phyloP scores from a whole-genome alignment of 1,284 basidiomycete species.

The Sanguinoderma infundibulare region DNA sequence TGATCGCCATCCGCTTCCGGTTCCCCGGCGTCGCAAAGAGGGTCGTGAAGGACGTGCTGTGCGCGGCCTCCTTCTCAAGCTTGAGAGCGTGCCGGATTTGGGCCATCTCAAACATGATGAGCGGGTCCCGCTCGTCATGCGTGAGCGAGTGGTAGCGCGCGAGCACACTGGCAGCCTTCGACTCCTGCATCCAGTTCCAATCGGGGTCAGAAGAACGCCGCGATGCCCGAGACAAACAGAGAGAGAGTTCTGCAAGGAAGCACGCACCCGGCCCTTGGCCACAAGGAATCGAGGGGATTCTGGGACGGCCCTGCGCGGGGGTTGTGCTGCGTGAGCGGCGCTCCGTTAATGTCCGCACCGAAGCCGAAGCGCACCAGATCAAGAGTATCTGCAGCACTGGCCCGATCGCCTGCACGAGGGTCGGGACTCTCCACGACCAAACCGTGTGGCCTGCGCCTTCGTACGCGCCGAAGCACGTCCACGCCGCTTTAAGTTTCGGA shows the following conservation, averaged over 20 bases:
- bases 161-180: slow-evolving; percentile 58
- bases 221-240: too few relatives aligned
- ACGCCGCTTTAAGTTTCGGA: slow-evolving; percentile 40
- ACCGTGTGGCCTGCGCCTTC: slow-evolving; percentile 46
- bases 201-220: background rate
- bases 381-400: slow-evolving; percentile 63
- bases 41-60: slow-evolving; percentile 53
- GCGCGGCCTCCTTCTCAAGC: slow-evolving; percentile 63
- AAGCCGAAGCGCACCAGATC: slow-evolving; percentile 46
- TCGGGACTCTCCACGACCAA: slow-evolving; percentile 75
- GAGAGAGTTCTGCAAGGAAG: background rate
- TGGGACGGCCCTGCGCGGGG: slow-evolving; percentile 56
- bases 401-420: slow-evolving; percentile 67
- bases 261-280: slow-evolving; percentile 57
- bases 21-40: slow-evolving; percentile 66
- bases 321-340: background rate
- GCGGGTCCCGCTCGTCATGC: slow-evolving; percentile 65
- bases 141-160: slow-evolving; percentile 71
- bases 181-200: slow-evolving; percentile 37
- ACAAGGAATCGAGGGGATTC: slow-evolving; percentile 75
- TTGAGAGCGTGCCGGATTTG: slow-evolving; percentile 75
- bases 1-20: slow-evolving; percentile 68
- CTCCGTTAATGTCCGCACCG: background rate
- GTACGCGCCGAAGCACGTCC: slow-evolving; percentile 61
- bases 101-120: slow-evolving; percentile 70